Evolutionary conservation across 2,329 filamentous ascomycete genomes (phyloP), one percentile per base, ranked within the genome.

Genomic region (Ophiostoma piceae): DNA sequence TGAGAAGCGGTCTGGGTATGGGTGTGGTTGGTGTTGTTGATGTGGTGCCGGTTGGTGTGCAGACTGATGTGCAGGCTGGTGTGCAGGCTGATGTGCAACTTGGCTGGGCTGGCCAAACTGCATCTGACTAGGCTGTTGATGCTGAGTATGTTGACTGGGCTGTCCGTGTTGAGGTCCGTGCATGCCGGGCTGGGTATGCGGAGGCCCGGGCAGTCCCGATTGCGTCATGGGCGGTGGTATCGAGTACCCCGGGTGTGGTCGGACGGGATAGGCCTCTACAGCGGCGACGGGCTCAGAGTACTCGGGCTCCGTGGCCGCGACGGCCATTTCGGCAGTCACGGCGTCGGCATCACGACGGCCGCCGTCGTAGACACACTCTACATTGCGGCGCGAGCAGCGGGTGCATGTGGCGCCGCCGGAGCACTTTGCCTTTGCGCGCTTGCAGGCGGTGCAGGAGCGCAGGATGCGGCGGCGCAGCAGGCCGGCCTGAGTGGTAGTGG

Each of bases 401-500:
- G 60, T 12, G 67, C 68, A 71, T 8, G 37, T 9, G 12, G 26
- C 16, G 4, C 81, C 79, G 3, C 77, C 73, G n/a, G 79, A 80
- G 74, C 85, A 87, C 4, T 80, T 78, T 8, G 83, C 79, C 77
- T 87, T 87, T 37, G 84, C 80, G 67, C 82, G 80, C 75, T 84
- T 84, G 79, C 85, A 87, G 72, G 86, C 84, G 83, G 84, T 86
- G 75, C 85, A 87, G 69, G 84, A 86, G 32, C 77, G 79, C 0
- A 66, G 62, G 29, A 67, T 67, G n/a, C 70, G 70, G 9, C 70
- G 66, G 6, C 70, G 70, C 60, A 47, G 66, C 26, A 71, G 66
- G 8, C 70, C 70, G 14, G 70, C 70, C 51, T 71, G 70, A 1
- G 70, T 71, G 8, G 67, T 68, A 2, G 51, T 67, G 26, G 62